phyloP scores from a whole-genome alignment of 108 stramenopile genomes.

The Cyclotella atomus region DNA sequence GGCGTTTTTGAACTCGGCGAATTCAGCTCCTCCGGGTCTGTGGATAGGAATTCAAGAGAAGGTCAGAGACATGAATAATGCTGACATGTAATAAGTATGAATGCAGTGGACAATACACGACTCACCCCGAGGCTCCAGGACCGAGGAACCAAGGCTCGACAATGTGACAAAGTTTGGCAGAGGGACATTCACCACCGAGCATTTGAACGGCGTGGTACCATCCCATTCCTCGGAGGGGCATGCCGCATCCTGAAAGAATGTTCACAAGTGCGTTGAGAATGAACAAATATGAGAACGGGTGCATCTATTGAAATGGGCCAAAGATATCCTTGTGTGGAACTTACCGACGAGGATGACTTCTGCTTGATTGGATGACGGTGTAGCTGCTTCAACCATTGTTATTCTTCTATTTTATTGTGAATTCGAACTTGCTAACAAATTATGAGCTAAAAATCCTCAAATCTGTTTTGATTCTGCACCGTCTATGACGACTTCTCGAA shows the following conservation, averaged over 20 bases:
- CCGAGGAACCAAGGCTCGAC: slow-evolving; percentile 95
- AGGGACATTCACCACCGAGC: slow-evolving; percentile 76
- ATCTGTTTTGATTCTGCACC: no score
- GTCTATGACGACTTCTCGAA: no score
- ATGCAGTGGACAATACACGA: neutral
- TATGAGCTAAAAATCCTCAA: no score
- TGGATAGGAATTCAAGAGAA: neutral
- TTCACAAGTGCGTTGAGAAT: neutral
- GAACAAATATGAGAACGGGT: neutral
- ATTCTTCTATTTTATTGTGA: no score
- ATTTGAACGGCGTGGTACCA: slow-evolving; percentile 93
- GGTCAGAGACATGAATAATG: no score
- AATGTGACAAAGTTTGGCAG: slow-evolving; percentile 82
- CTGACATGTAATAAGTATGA: neutral
- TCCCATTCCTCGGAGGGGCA: slow-evolving; percentile 68
- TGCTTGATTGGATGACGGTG: slow-evolving; percentile 37
- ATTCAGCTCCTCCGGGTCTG: slow-evolving; percentile 87
- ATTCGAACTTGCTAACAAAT: no score
- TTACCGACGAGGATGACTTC: slow-evolving; percentile 59
- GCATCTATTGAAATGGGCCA: neutral
- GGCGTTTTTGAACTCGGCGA: slow-evolving; percentile 70
- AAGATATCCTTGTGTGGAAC: neutral
- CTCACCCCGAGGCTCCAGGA: slow-evolving; percentile 51
- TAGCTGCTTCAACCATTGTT: slow-evolving; percentile 37
- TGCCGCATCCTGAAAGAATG: slow-evolving; percentile 40